These are phyloP conservation scores for Trichosporon ovoides DNA, from an alignment of 1,284 basidiomycete species.

Conservation along the genomic window DNA sequence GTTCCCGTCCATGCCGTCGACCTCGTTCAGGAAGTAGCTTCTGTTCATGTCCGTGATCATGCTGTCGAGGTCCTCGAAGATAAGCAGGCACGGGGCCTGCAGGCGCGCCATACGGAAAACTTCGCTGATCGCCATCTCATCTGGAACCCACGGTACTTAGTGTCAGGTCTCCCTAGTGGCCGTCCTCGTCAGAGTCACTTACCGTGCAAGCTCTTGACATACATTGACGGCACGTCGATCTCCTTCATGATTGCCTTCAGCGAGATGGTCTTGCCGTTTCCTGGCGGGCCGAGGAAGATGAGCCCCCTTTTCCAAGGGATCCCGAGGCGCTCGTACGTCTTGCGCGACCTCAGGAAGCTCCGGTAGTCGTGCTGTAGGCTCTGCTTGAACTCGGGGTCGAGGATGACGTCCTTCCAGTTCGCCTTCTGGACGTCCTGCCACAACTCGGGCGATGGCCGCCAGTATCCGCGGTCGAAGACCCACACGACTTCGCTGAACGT, in stretches of 20 bases:
- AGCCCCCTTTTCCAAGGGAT: slow-evolving; percentile 69
- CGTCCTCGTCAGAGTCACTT: slow-evolving; percentile 8
- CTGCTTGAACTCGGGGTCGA: slow-evolving; percentile 65
- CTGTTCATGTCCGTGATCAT: slow-evolving; percentile 68
- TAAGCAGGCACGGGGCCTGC: slow-evolving; percentile 62
- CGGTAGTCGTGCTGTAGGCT: slow-evolving; percentile 64
- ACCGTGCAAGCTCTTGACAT: slow-evolving; percentile 59
- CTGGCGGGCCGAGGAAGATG: slow-evolving; percentile 49
- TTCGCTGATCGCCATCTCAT: slow-evolving; percentile 17
- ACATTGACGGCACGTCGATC: slow-evolving; percentile 56
- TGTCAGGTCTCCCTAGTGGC: not conserved
- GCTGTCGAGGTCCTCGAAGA: slow-evolving; percentile 75
- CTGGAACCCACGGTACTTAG: not conserved
- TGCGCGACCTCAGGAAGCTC: slow-evolving; percentile 68
- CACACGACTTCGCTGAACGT: slow-evolving; percentile 61
- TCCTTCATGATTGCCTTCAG: slow-evolving; percentile 57
- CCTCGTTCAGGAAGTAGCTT: slow-evolving; percentile 77
- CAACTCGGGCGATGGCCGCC: slow-evolving; percentile 60
- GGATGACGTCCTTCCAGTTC: slow-evolving; percentile 55
- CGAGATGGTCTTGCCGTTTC: slow-evolving; percentile 78
- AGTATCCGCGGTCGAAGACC: slow-evolving; percentile 65
- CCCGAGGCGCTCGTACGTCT: slow-evolving; percentile 62
- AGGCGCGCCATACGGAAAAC: slow-evolving; percentile 37
- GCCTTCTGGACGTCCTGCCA: slow-evolving; percentile 64
- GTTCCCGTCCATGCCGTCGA: slow-evolving; percentile 58